These are phyloP conservation scores for Secale cereale DNA, from an alignment of 176 grass and related monocot species.

Conservation along the genomic window DNA sequence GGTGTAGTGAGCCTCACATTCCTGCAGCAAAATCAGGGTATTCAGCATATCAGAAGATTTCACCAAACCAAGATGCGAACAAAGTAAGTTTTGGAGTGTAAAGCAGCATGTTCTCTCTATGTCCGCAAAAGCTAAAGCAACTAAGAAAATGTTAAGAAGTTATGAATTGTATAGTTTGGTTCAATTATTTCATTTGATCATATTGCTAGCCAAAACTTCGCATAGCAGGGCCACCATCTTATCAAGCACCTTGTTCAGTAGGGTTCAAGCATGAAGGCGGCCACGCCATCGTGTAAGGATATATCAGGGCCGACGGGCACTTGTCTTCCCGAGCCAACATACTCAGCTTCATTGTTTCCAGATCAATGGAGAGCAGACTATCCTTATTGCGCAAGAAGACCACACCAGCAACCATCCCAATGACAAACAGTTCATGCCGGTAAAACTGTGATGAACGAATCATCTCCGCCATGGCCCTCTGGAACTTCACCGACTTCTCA, in stretches of 20 bases:
- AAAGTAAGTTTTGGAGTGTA: neutral
- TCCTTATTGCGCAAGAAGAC: conserved; percentile 23
- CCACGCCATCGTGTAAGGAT: conserved; percentile 15
- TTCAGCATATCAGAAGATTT: conserved; percentile 3
- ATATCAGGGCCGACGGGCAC: neutral
- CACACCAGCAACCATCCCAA: conserved; percentile 6
- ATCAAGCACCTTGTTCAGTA: conserved; percentile 1
- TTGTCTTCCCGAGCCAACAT: neutral
- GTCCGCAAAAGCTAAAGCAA: neutral
- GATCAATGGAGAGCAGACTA: conserved; percentile 27
- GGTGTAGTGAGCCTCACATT: conserved; percentile 4
- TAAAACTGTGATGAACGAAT: neutral
- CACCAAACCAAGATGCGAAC: neutral
- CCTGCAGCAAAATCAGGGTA: neutral
- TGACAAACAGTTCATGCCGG: neutral
- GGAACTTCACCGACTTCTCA: conserved; percentile 35
- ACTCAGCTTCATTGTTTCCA: conserved; percentile 23
- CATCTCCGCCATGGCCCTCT: conserved; percentile 1
- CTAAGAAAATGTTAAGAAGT: neutral
- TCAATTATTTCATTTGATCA: neutral
- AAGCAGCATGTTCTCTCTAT: neutral
- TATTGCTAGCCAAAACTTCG: neutral
- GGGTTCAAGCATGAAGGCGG: conserved; percentile 31
- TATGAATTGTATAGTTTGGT: neutral
- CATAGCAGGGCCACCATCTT: neutral